phyloP scores from a whole-genome alignment of 345 rosid genomes.

The Melaleuca alternifolia region DNA sequence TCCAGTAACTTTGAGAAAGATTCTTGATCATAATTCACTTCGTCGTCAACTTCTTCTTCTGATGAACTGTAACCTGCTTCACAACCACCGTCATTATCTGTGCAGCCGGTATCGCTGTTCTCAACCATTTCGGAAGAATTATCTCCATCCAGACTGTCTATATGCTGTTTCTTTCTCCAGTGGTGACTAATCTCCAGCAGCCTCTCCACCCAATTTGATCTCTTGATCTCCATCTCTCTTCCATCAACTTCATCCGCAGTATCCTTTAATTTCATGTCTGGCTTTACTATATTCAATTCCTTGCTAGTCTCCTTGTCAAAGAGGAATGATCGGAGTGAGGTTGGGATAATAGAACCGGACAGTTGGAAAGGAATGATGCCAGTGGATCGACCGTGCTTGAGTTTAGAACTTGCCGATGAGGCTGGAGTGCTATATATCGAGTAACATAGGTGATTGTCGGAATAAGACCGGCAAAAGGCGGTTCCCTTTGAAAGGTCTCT shows the following conservation, averaged over 20 bases:
- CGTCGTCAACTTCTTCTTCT: constrained; percentile 20
- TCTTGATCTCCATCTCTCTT: constrained; percentile 21
- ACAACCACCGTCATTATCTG: constrained; percentile 34
- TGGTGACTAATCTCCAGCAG: constrained; percentile 50
- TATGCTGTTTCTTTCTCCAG: constrained; percentile 33
- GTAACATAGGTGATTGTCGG: constrained; percentile 54
- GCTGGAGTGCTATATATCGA: constrained; percentile 28
- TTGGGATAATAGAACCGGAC: constrained; percentile 45
- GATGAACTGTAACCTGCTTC: constrained; percentile 39
- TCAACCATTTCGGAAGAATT: constrained; percentile 8
- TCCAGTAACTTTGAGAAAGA: constrained; percentile 44
- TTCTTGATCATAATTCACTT: constrained; percentile 23
- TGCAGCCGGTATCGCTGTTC: constrained; percentile 8
- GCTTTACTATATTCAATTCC: constrained; percentile 16
- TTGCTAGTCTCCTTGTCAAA: constrained; percentile 47
- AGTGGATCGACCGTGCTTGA: constrained; percentile 43
- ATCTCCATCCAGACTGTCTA: constrained; percentile 10
- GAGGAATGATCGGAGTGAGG: constrained; percentile 34
- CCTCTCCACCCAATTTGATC: constrained; percentile 72
- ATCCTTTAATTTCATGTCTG: neutral
- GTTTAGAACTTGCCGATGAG: constrained; percentile 31
- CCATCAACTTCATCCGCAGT: constrained; percentile 4
- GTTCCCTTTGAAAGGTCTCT: constrained; percentile 33
- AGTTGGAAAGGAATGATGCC: constrained; percentile 54
- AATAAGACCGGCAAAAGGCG: constrained; percentile 42